phyloP scores from a whole-genome alignment of 352 stramenopile genomes.

The Globisporangium cederbergense region DNA sequence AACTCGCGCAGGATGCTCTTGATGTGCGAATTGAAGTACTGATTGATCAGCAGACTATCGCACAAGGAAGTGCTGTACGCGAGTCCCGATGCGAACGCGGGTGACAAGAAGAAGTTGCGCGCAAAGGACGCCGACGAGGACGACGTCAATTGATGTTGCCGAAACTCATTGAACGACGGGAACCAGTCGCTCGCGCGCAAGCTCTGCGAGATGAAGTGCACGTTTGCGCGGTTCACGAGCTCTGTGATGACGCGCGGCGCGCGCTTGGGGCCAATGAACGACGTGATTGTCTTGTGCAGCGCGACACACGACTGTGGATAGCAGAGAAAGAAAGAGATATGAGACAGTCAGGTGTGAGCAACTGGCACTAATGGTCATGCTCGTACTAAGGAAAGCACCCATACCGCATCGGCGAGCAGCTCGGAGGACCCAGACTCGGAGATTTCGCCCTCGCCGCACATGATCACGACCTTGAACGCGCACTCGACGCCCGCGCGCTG shows the following conservation, averaged over 20 bases:
- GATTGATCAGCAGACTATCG: conserved; percentile 85
- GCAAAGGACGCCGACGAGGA: conserved; percentile 58
- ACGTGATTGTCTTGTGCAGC: conserved; percentile 80
- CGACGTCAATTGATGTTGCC: conserved; percentile 34
- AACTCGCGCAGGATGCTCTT: conserved; percentile 86
- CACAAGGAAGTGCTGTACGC: conserved; percentile 85
- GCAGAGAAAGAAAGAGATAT: conserved; percentile 12
- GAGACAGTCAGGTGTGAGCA: not conserved
- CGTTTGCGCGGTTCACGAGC: conserved; percentile 74
- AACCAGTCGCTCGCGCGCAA: conserved; percentile 72
- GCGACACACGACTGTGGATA: conserved; percentile 55
- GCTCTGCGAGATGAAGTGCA: conserved; percentile 84
- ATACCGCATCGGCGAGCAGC: conserved; percentile 67
- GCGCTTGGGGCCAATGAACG: conserved; percentile 52
- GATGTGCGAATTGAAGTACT: conserved; percentile 87
- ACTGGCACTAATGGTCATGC: not conserved
- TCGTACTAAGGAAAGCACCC: not conserved
- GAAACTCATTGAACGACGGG: conserved; percentile 18
- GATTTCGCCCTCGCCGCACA: conserved; percentile 55
- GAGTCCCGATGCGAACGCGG: conserved; percentile 76
- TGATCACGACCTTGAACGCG: conserved; percentile 71
- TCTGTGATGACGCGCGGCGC: conserved; percentile 74
- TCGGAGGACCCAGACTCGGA: conserved; percentile 59
- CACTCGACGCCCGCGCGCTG: conserved; percentile 58
- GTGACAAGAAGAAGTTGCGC: conserved; percentile 76